Conservation (phyloP, 306 rosid genomes). For the Pyrus communis region DNA sequence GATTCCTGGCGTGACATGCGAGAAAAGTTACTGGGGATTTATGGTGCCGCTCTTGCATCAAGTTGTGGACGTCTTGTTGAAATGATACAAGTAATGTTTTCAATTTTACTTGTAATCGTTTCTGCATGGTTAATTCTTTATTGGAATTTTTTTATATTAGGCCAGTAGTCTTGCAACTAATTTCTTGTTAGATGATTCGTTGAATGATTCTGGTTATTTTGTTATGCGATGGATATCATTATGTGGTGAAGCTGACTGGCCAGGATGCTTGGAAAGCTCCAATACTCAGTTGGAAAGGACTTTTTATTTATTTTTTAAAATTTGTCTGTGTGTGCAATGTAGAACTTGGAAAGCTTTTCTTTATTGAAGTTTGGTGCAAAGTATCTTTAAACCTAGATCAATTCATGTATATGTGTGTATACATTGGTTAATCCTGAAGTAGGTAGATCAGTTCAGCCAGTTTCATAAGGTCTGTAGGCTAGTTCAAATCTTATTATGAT, state of each 20-base stretch:
- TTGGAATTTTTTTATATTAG: not conserved
- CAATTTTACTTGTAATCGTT: conserved; percentile 6
- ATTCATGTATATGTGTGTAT: not conserved
- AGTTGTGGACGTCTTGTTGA: conserved; percentile 57
- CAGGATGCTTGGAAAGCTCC: not conserved
- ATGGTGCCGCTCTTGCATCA: conserved; percentile 70
- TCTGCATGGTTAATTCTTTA: not conserved
- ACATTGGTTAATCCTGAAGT: conserved; percentile 3
- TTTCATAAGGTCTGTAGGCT: not conserved
- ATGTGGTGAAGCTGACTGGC: not conserved
- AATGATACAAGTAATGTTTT: conserved; percentile 63
- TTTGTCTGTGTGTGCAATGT: not conserved
- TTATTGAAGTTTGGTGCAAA: not conserved
- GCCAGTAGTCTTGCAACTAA: not conserved
- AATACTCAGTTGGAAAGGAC: not conserved
- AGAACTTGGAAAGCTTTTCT: not conserved
- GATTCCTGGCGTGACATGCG: conserved; percentile 58
- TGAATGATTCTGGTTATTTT: not conserved
- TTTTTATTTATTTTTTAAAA: not conserved
- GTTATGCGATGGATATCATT: not conserved
- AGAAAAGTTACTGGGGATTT: conserved; percentile 52
- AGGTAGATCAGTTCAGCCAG: not conserved
- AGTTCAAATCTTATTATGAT: not conserved
- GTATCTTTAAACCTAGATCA: not conserved
- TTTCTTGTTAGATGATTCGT: not conserved